Percentiles rank a stretch among this genome's conserved stretches.
Conservation (phyloP, 2,329 filamentous ascomycete species). For the Didymella glomerata region DNA sequence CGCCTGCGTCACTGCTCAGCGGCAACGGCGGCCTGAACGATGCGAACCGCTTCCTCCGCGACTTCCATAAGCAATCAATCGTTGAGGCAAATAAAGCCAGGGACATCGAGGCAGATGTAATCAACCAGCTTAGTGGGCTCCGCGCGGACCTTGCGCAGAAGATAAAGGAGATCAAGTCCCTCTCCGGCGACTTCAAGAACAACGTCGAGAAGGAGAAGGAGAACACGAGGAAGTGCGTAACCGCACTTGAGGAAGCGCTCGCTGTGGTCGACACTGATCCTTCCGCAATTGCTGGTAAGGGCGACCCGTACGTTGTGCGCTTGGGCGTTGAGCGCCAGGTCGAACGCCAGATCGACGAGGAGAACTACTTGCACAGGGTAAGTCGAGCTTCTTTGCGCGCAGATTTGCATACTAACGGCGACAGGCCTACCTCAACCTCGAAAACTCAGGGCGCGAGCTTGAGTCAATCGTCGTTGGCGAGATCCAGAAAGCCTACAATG, state of each 20-base stretch:
- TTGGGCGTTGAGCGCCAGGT: conserved; percentile 88
- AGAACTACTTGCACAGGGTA: conserved; percentile 94
- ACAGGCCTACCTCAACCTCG: conserved; percentile 91
- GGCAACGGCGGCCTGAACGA: conserved; percentile 83
- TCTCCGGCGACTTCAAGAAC: conserved; percentile 96
- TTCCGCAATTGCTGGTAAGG: conserved; percentile 78
- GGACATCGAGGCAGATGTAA: conserved; percentile 91
- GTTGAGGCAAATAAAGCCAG: conserved; percentile 85
- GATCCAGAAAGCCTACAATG: conserved; percentile 97
- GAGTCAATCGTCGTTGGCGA: conserved; percentile 97
- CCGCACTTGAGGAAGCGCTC: conserved; percentile 80
- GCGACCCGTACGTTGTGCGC: conserved; percentile 89
- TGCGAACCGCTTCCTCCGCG: conserved; percentile 79
- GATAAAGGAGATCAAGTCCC: conserved; percentile 96
- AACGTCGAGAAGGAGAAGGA: conserved; percentile 96
- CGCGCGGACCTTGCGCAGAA: conserved; percentile 91
- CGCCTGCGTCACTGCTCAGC: conserved; percentile 78
- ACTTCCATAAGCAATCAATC: conserved; percentile 83
- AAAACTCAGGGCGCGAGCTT: conserved; percentile 91
- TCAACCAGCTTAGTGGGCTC: conserved; percentile 83
- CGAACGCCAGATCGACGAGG: conserved; percentile 92
- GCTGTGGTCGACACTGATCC: conserved; percentile 82
- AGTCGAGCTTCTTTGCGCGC: conserved; percentile 38
- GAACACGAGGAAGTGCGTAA: conserved; percentile 78
- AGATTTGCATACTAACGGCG: conserved; percentile 20